These are phyloP conservation scores for Pseudogymnoascus sp. DNA, from an alignment of 2,329 filamentous ascomycete species.

Conservation along the genomic window DNA sequence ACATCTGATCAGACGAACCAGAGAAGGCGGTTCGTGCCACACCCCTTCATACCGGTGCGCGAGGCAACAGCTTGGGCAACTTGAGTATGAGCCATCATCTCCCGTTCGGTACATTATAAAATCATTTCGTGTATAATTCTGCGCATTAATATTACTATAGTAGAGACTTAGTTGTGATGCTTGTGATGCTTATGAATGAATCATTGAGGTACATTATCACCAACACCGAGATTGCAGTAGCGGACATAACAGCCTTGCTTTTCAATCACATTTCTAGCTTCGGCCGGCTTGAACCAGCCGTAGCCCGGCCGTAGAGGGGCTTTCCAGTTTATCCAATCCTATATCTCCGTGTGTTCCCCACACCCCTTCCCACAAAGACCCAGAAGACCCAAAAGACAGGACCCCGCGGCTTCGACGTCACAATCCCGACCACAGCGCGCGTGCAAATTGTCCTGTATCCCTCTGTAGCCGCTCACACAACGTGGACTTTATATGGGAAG, in stretches of 20 bases:
- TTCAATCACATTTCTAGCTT: not conserved
- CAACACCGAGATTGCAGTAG: not conserved
- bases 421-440: not conserved
- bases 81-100: not conserved
- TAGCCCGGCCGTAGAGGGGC: not conserved
- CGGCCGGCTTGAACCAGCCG: not conserved
- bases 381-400: not conserved
- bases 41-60: not conserved
- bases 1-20: constrained; percentile 6
- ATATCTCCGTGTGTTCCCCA: not conserved
- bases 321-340: not conserved
- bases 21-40: not conserved
- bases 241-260: constrained; percentile 2
- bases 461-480: constrained; percentile 6
- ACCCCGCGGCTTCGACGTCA: constrained; percentile 6
- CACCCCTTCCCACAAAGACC: not conserved
- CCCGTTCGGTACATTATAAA: not conserved
- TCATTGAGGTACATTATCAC: not conserved
- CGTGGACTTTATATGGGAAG: constrained; percentile 9
- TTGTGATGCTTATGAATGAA: not conserved
- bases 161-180: too few species aligned
- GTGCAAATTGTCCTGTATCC: not conserved
- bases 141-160: not conserved
- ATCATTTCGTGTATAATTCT: not conserved
- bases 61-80: not conserved